Evolutionary conservation across 1,139 yeast species (phyloP).

Genomic region (Taphrina sp.): DNA sequence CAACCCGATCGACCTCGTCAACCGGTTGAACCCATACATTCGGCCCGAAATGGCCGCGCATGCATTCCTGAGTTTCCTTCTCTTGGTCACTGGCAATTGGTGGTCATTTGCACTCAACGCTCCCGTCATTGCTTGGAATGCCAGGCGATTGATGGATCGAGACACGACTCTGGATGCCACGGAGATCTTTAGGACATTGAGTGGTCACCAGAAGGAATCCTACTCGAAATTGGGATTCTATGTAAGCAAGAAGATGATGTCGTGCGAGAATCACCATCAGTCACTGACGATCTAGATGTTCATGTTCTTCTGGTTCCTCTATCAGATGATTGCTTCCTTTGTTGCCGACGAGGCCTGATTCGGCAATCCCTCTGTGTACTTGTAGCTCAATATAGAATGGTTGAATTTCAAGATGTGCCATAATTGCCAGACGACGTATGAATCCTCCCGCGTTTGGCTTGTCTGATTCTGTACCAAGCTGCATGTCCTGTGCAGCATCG

Average conservation of each 20-base stretch:
- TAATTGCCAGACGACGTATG: too few species aligned
- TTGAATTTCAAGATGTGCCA: too few species aligned
- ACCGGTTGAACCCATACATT: conserved; percentile 80
- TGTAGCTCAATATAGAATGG: too few species aligned
- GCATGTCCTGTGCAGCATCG: too few species aligned
- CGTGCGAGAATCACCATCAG: too few species aligned
- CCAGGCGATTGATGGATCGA: conserved; percentile 68
- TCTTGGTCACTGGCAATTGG: conserved; percentile 91
- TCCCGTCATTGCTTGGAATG: conserved; percentile 81
- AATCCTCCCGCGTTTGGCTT: too few species aligned
- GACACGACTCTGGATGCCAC: conserved; percentile 94
- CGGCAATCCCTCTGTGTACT: too few species aligned
- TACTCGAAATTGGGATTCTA: conserved; percentile 90
- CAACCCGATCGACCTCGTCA: conserved; percentile 95
- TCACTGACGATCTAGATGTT: conserved; percentile 2
- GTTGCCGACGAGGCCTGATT: conserved; percentile 55
- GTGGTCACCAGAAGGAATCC: conserved; percentile 88
- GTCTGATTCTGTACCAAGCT: too few species aligned
- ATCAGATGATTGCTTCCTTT: conserved; percentile 82
- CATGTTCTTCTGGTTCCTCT: conserved; percentile 27
- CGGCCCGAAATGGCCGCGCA: conserved; percentile 89
- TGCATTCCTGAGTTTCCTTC: conserved; percentile 65
- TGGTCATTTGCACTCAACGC: conserved; percentile 78
- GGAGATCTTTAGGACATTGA: conserved; percentile 82
- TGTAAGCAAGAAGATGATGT: conserved; percentile 36